phyloP scores from a whole-genome alignment of 192 early-diverging fungal genomes.

The Glomus cerebriforme region DNA sequence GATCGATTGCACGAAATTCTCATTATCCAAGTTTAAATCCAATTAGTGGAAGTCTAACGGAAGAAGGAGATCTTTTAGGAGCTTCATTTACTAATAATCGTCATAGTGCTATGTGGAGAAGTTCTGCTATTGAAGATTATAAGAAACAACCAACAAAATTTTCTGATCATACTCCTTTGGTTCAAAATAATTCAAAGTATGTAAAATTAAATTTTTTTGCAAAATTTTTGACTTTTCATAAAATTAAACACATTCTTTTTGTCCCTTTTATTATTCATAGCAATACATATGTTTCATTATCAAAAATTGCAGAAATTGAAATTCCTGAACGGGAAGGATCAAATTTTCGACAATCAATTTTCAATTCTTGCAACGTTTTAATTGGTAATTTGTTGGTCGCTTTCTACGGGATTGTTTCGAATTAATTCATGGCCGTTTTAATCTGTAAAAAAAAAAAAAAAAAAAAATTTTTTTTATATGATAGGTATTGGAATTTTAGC shows the following conservation, averaged over 20 bases:
- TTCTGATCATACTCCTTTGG: background rate
- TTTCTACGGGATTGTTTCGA: background rate
- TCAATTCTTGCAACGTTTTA: constrained; percentile 64
- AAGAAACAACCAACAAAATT: background rate
- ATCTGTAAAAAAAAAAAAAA: background rate
- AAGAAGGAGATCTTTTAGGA: background rate
- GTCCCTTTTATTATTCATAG: background rate
- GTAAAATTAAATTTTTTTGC: too few relatives aligned
- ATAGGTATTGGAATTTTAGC: constrained; percentile 65
- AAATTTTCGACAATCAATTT: constrained; percentile 48
- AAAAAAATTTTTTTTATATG: too few relatives aligned
- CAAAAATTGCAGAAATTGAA: background rate
- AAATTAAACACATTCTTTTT: background rate
- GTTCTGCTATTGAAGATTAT: background rate
- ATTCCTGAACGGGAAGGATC: constrained; percentile 31
- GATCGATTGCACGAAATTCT: background rate
- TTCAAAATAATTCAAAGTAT: background rate
- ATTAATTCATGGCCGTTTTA: background rate
- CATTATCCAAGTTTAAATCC: background rate
- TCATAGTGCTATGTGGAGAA: background rate
- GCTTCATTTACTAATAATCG: background rate
- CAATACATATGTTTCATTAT: background rate
- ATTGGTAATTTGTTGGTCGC: constrained; percentile 36
- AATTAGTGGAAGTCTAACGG: background rate
- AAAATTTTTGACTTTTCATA: too few relatives aligned